Conservation (phyloP, 805 yeast species). For the Saccharomycopsis oosterbeekiorum region DNA sequence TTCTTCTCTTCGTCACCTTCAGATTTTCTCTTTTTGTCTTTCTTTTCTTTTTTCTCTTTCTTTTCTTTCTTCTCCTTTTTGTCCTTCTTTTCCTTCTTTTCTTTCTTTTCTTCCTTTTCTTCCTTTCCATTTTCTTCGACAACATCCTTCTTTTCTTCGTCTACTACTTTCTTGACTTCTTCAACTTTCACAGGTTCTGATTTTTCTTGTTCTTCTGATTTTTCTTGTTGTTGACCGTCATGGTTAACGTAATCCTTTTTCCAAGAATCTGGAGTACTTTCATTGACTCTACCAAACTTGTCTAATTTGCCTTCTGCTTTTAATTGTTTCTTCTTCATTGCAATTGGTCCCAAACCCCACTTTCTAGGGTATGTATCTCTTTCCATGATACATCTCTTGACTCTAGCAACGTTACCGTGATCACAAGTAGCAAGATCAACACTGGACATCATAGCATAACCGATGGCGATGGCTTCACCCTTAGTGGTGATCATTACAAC, state of each 20-base stretch:
- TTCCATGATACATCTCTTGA: slow-evolving; percentile 99
- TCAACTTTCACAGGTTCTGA: slow-evolving; percentile 28
- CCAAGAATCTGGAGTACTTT: slow-evolving; percentile 91
- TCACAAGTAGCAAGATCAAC: slow-evolving; percentile 95
- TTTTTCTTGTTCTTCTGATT: slow-evolving; percentile 22
- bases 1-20: slow-evolving; percentile 31
- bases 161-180: slow-evolving; percentile 21
- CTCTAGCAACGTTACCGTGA: slow-evolving; percentile 97
- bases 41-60: slow-evolving; percentile 43
- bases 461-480: slow-evolving; percentile 99
- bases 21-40: slow-evolving; percentile 24
- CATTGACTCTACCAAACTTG: slow-evolving; percentile 88
- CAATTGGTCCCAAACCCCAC: slow-evolving; percentile 99
- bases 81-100: slow-evolving; percentile 47
- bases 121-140: slow-evolving; percentile 46
- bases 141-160: slow-evolving; percentile 38
- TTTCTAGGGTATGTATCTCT: slow-evolving; percentile 98
- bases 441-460: slow-evolving; percentile 97
- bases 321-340: slow-evolving; percentile 96
- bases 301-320: slow-evolving; percentile 96
- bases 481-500: slow-evolving; percentile 96
- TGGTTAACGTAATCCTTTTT: slow-evolving; percentile 72
- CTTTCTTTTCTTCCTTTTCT: slow-evolving; percentile 43
- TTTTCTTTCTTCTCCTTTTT: slow-evolving; percentile 40
- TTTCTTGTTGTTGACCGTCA: slow-evolving; percentile 44